Conservation (phyloP, 768 basidiomycete species). For the Mycena haematopus region DNA sequence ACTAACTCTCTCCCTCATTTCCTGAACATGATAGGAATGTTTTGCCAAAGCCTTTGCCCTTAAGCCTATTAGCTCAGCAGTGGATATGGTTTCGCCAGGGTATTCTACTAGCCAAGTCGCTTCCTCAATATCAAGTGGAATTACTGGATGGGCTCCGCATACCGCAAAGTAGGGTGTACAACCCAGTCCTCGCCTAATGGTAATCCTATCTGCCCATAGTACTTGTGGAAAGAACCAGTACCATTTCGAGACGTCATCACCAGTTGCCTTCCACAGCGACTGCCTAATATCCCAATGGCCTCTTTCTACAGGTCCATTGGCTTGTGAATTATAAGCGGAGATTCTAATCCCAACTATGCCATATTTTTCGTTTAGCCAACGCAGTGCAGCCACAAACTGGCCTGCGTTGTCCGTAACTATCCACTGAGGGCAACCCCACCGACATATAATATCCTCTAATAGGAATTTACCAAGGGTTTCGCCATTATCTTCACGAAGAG, state of each 20-base stretch:
- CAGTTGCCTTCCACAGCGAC: background rate
- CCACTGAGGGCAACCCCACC: background rate
- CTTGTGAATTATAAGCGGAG: background rate
- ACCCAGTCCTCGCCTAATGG: slow-evolving; percentile 26
- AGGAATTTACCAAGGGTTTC: background rate
- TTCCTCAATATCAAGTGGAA: slow-evolving; percentile 36
- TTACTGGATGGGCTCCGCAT: slow-evolving; percentile 31
- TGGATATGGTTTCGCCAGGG: slow-evolving; percentile 11
- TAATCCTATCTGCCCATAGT: slow-evolving; percentile 34
- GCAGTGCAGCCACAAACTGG: background rate
- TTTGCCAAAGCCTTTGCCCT: slow-evolving; percentile 19
- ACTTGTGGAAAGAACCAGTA: slow-evolving; percentile 19
- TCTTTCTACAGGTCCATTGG: background rate
- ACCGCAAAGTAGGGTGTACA: slow-evolving; percentile 33
- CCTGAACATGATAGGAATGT: slow-evolving; percentile 30
- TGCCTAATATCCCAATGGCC: background rate
- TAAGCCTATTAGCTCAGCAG: slow-evolving; percentile 31
- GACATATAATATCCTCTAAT: background rate
- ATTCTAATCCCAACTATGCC: background rate
- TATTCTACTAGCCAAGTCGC: slow-evolving; percentile 36
- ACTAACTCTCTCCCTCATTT: slow-evolving; percentile 13
- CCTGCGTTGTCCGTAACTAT: background rate
- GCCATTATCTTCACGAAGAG: background rate
- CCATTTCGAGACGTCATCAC: slow-evolving; percentile 6
- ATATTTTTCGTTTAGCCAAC: background rate